Evolutionary conservation across 1,139 yeast genomes (phyloP), one percentile per base, ranked within the genome.

Genomic region (Debaryomyces coudertii): DNA sequence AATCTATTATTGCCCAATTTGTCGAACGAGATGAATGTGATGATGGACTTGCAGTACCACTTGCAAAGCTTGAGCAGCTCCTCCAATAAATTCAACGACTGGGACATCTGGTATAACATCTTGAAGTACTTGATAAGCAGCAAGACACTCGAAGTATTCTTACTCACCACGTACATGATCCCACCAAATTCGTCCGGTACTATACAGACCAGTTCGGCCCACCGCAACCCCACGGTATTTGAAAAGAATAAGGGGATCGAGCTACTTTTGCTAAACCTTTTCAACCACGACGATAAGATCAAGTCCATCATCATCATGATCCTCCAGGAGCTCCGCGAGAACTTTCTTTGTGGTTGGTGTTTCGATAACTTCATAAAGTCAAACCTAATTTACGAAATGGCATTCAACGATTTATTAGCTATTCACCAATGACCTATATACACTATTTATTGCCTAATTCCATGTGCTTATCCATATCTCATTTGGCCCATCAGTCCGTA

Each of bases 211-310:
- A 64, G 71, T 11, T 63, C 75, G 5, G 56, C 62, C 9, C 76
- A 71, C 51, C 76, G 79, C 3, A 71, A 63, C 49, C 55, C 73
- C 45, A 72, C 79, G 2, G 71, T 72, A 1, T 74, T 74, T 45
- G 80, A 76, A 52, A 74, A 75, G 52, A 76, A 76, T 51, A 73
- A 71, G 53, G 79, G 79, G 1, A 69, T 76, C 25, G 80, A 76
- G 52, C 58, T 73, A 16, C 54, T 76, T 18, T 58, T 73, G 39
- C 53, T 74, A 20, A 69, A 68, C 43, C 55, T 69, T 27, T 69
- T 68, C 52, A 68, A 69, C 49, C 54, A 52, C 37, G 71, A 74
- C 50, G 68, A 72, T 48, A 74, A 70, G 48, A 64, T 75, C 40
- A 75, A 74, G 53, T 61, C 70, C 18, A 73, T 71, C 48, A 60